These are phyloP conservation scores for Helminthosporium solani DNA, from an alignment of 2,329 filamentous ascomycete species.

Conservation along the genomic window DNA sequence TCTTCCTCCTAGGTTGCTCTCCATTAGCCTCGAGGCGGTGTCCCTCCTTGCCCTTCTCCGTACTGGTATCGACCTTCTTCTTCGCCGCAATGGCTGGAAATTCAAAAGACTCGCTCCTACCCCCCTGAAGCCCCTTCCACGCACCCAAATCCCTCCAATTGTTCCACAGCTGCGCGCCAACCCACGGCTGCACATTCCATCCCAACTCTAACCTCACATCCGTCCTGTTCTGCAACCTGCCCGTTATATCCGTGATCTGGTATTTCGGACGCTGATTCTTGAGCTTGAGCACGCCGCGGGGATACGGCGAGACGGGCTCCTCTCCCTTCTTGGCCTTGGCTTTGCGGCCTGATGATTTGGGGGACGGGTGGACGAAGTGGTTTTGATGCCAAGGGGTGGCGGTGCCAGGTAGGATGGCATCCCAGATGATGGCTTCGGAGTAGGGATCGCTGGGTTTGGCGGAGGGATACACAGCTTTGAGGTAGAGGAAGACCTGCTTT, in stretches of 20 bases:
- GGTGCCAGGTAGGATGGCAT: slow-evolving; percentile 81
- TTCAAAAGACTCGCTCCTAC: slow-evolving; percentile 63
- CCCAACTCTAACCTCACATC: slow-evolving; percentile 79
- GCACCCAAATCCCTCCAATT: slow-evolving; percentile 50
- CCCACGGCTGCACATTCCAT: slow-evolving; percentile 98
- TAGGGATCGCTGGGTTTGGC: slow-evolving; percentile 44
- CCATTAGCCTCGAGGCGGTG: slow-evolving; percentile 46
- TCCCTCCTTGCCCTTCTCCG: slow-evolving; percentile 51
- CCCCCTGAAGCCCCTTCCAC: slow-evolving; percentile 67
- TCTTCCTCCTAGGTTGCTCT: slow-evolving; percentile 27
- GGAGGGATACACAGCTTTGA: slow-evolving; percentile 72
- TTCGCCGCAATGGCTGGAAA: slow-evolving; percentile 68
- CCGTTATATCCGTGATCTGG: slow-evolving; percentile 87
- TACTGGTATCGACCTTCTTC: slow-evolving; percentile 51
- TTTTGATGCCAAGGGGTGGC: slow-evolving; percentile 57
- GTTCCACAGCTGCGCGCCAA: slow-evolving; percentile 82
- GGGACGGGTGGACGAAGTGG: slow-evolving; percentile 58
- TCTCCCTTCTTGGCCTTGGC: slow-evolving; percentile 12
- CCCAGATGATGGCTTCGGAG: slow-evolving; percentile 85
- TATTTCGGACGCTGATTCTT: slow-evolving; percentile 92
- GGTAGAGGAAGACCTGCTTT: slow-evolving; percentile 95
- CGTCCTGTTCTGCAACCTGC: slow-evolving; percentile 70
- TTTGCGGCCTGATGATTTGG: slow-evolving; percentile 53
- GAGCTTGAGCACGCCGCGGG: slow-evolving; percentile 71
- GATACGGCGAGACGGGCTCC: slow-evolving; percentile 24